Evolutionary conservation across 192 early-diverging fungal species (phyloP).

Genomic region (Coemansia guatemalensis): DNA sequence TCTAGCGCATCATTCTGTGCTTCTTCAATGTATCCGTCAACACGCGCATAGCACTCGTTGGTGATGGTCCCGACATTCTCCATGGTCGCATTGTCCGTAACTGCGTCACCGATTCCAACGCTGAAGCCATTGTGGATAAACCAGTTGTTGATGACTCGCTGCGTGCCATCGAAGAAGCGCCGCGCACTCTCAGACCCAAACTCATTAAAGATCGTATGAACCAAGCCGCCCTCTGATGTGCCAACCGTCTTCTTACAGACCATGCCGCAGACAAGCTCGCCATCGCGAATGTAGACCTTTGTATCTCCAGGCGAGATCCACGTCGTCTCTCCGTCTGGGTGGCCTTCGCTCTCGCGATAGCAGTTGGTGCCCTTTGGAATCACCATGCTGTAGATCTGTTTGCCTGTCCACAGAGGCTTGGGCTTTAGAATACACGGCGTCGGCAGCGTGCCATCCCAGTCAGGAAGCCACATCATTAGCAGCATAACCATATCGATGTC

Average conservation of each 20-base stretch:
- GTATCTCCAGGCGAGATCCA: slow-evolving; percentile 88
- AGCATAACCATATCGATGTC: slow-evolving; percentile 90
- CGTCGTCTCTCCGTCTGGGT: slow-evolving; percentile 76
- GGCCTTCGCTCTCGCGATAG: slow-evolving; percentile 68
- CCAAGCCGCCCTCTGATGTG: slow-evolving; percentile 76
- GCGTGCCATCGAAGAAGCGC: slow-evolving; percentile 88
- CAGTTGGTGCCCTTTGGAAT: slow-evolving; percentile 94
- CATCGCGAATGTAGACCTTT: slow-evolving; percentile 87
- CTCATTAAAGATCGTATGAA: slow-evolving; percentile 96
- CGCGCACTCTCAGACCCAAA: slow-evolving; percentile 84
- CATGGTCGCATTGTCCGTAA: slow-evolving; percentile 85
- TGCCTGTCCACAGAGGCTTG: slow-evolving; percentile 96
- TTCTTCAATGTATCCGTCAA: slow-evolving; percentile 72
- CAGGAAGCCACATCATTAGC: slow-evolving; percentile 92
- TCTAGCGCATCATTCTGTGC: slow-evolving; percentile 87
- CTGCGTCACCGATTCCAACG: slow-evolving; percentile 96
- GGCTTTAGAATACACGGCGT: slow-evolving; percentile 95
- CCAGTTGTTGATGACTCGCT: slow-evolving; percentile 95
- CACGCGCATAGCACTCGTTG: slow-evolving; percentile 70
- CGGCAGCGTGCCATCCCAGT: slow-evolving; percentile 94
- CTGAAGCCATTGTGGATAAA: slow-evolving; percentile 92
- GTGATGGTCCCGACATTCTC: slow-evolving; percentile 75
- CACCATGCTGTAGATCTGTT: slow-evolving; percentile 93
- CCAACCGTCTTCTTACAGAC: slow-evolving; percentile 96
- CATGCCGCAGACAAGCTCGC: slow-evolving; percentile 91